Percentiles rank a stretch among this genome's conserved stretches.
phyloP scores from a whole-genome alignment of 352 stramenopile genomes.

The Aphanomyces astaci region DNA sequence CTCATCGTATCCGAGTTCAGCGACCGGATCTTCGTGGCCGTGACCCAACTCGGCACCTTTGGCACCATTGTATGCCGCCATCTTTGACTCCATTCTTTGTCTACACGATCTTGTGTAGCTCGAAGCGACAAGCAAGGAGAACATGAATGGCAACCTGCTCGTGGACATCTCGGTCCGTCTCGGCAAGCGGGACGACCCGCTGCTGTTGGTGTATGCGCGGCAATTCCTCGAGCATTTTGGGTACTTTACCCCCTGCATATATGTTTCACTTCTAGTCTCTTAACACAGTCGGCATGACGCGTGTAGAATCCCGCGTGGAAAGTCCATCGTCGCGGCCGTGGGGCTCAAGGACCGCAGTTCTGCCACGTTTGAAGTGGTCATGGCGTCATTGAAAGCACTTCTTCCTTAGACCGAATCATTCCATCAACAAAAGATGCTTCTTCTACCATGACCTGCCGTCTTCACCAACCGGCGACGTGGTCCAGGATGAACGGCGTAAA shows the following conservation, averaged over 20 bases:
- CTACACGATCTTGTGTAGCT: slow-evolving; percentile 34
- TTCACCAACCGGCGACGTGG: no score
- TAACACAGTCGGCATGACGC: neutral
- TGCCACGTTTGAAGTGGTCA: slow-evolving; percentile 59
- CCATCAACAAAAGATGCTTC: no score
- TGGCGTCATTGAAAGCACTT: slow-evolving; percentile 27
- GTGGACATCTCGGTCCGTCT: slow-evolving; percentile 69
- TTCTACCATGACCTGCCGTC: no score
- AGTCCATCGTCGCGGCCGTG: slow-evolving; percentile 62
- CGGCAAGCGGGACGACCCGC: slow-evolving; percentile 65
- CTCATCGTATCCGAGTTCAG: slow-evolving; percentile 67
- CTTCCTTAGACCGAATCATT: neutral
- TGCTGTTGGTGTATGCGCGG: slow-evolving; percentile 73
- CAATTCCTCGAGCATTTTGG: slow-evolving; percentile 81
- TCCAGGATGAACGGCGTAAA: slow-evolving; percentile 89
- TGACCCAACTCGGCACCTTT: slow-evolving; percentile 76
- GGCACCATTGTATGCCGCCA: slow-evolving; percentile 48
- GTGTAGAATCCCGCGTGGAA: slow-evolving; percentile 47
- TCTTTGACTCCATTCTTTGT: neutral
- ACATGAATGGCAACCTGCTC: slow-evolving; percentile 69
- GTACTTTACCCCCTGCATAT: slow-evolving; percentile 28
- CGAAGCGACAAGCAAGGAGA: slow-evolving; percentile 64
- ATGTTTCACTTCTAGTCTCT: neutral
- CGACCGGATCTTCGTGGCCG: slow-evolving; percentile 73
- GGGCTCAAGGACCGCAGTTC: slow-evolving; percentile 73